Percentiles rank a stretch among this genome's conserved stretches.
Conservation (phyloP, 768 basidiomycete genomes). For the Coprinopsis marcescibilis region DNA sequence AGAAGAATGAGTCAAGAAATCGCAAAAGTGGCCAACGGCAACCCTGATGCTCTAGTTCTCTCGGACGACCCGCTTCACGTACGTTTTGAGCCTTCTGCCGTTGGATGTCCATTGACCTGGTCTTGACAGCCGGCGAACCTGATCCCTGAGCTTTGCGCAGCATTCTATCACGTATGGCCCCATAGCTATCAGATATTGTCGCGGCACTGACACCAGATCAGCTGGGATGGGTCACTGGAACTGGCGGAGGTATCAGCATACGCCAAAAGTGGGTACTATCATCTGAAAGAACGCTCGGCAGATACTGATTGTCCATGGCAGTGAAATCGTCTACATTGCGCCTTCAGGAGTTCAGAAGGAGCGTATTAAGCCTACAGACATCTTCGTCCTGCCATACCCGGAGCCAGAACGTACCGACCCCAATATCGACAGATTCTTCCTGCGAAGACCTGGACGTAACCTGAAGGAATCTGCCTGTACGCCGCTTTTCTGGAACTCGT, state of each 20-base stretch:
- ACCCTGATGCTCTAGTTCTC: constrained; percentile 46
- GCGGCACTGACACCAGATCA: constrained; percentile 14
- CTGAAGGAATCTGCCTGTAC: constrained; percentile 87
- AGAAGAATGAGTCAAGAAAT: constrained; percentile 1
- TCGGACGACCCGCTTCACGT: constrained; percentile 64
- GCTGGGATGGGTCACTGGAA: constrained; percentile 91
- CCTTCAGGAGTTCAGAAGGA: constrained; percentile 92
- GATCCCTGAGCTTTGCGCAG: constrained; percentile 78
- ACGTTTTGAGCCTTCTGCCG: constrained; percentile 16
- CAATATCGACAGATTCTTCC: constrained; percentile 66
- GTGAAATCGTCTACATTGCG: constrained; percentile 78
- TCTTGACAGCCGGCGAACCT: constrained; percentile 77
- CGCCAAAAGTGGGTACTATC: constrained; percentile 47
- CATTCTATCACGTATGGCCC: constrained; percentile 58
- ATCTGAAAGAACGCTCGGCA: not conserved
- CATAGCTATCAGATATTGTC: not conserved
- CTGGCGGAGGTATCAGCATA: constrained; percentile 78
- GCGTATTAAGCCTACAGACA: constrained; percentile 74
- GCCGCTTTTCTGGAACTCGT: constrained; percentile 90
- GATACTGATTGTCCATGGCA: constrained; percentile 18
- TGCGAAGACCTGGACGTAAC: constrained; percentile 63
- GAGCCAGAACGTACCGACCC: constrained; percentile 54
- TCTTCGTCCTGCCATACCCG: constrained; percentile 82
- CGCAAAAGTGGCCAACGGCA: constrained; percentile 18
- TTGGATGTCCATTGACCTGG: constrained; percentile 9